Conservation (phyloP, 2,329 filamentous ascomycete species). For the Penicillium rolfsii region DNA sequence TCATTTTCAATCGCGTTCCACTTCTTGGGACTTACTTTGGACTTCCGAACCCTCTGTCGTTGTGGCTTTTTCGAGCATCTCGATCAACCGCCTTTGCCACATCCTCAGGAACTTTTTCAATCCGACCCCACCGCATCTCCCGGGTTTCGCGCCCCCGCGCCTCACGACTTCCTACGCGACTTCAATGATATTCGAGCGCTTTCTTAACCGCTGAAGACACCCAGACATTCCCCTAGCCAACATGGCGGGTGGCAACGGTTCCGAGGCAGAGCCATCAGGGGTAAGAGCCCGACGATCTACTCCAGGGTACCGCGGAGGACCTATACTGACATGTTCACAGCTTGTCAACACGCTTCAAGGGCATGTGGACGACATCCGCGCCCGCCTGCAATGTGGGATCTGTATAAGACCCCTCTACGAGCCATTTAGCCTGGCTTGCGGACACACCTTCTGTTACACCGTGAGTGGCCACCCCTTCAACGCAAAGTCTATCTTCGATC, state of each 20-base stretch:
- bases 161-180: conserved; percentile 14
- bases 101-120: conserved; percentile 20
- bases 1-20: neutral
- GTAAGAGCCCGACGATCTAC: conserved; percentile 28
- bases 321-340: conserved; percentile 30
- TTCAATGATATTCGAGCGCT: conserved; percentile 9
- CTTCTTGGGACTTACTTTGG: neutral
- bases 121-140: conserved; percentile 24
- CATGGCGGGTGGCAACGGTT: conserved; percentile 21
- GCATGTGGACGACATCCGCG: conserved; percentile 65
- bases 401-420: conserved; percentile 71
- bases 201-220: conserved; percentile 7
- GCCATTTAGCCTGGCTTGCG: conserved; percentile 68
- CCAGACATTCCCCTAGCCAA: neutral
- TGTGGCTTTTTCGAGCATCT: neutral
- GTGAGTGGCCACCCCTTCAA: conserved; percentile 43
- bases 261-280: conserved; percentile 33
- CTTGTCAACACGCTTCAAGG: conserved; percentile 50
- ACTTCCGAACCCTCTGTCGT: neutral
- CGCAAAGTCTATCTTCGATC: neutral
- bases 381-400: conserved; percentile 67
- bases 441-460: conserved; percentile 73
- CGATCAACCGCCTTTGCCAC: conserved; percentile 6
- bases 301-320: neutral
- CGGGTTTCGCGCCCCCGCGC: conserved; percentile 23